Evolutionary conservation across 2,329 filamentous ascomycete genomes (phyloP), one percentile per base, ranked within the genome.

Genomic region (Emericellopsis cladophorae): DNA sequence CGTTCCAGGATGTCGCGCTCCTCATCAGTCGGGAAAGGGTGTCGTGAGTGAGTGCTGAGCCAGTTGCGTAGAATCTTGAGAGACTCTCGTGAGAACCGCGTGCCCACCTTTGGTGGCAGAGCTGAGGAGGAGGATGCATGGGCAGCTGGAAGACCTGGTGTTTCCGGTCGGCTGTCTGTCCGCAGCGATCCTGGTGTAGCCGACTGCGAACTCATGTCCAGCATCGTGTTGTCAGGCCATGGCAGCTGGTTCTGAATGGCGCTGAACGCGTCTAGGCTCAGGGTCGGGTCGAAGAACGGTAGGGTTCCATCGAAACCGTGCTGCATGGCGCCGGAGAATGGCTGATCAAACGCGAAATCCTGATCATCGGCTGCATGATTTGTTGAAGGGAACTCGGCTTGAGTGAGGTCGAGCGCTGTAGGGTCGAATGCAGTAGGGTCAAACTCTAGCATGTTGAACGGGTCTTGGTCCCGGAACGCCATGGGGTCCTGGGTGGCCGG

Each of bases 21-120:
- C 38, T 84, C 76, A 31, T 92, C 85, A 11, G 74, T 86, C 7
- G 87, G 86, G 54, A 94, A 94, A 0, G 87, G 87, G 49, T 90
- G 82, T 35, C 79, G 71, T 45, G 70, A 72, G 55, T 94, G 84
- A 8, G 75, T 74, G 0, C 79, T 70, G 14, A 93, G 70, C 87
- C 87, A 94, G 51, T 80, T 76, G 58, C 87, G 87, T 40, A 94
- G 62, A 21, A 86, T 71, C 46, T 81, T 80, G 44, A 89, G 72
- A 0, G 84, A 82, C 48, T 85, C 78, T 43, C 81, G 68, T 4
- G 85, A 83, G 57, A 94, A 50, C 11, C 42, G 42, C 1, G 42
- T 41, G 18, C 42, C 42, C 16, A 44, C 34, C 29, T 44, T 44
- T 33, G 42, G 42, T 4, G 42, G 42, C 2, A 43, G 21, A 9